phyloP scores from a whole-genome alignment of 139 green algal species.

The Choricystis sp. region DNA sequence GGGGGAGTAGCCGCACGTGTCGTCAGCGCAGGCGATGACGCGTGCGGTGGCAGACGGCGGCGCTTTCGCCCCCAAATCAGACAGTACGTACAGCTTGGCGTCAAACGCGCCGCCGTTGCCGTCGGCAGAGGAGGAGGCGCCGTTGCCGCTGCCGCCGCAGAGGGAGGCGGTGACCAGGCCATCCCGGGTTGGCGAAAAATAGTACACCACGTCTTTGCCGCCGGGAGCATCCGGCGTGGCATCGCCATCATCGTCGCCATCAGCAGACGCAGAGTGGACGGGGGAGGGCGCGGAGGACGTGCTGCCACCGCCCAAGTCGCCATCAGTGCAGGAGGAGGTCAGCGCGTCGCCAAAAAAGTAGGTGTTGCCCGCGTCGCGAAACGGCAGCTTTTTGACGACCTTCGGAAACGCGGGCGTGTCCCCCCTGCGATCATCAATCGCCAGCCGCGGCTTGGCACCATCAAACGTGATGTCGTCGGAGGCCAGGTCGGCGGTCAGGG shows the following conservation, averaged over 20 bases:
- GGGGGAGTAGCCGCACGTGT: slow-evolving; percentile 16
- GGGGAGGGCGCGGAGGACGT: neutral
- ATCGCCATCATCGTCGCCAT: neutral
- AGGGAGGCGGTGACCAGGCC: slow-evolving; percentile 13
- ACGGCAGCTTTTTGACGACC: slow-evolving; percentile 15
- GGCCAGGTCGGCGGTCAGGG: too few relatives aligned
- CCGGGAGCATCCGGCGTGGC: neutral
- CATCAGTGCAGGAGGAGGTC: neutral
- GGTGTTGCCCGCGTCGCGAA: slow-evolving; percentile 14
- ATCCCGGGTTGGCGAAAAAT: slow-evolving; percentile 11
- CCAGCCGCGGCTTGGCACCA: neutral
- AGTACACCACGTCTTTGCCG: slow-evolving; percentile 23
- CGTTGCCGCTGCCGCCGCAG: slow-evolving; percentile 15
- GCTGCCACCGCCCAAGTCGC: slow-evolving; percentile 9
- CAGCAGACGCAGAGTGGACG: too few relatives aligned
- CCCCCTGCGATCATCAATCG: slow-evolving; percentile 15
- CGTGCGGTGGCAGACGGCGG: neutral
- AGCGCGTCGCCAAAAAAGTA: slow-evolving; percentile 16
- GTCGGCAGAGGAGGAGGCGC: too few relatives aligned
- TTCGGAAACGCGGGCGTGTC: slow-evolving; percentile 21
- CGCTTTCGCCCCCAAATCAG: slow-evolving; percentile 2
- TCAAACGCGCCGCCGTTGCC: slow-evolving; percentile 13
- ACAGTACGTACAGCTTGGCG: slow-evolving; percentile 19
- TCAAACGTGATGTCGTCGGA: neutral
- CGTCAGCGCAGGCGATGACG: slow-evolving; percentile 16